These are phyloP conservation scores for Pyronema omphalodes DNA, from an alignment of 495 filamentous ascomycete species.

Conservation along the genomic window DNA sequence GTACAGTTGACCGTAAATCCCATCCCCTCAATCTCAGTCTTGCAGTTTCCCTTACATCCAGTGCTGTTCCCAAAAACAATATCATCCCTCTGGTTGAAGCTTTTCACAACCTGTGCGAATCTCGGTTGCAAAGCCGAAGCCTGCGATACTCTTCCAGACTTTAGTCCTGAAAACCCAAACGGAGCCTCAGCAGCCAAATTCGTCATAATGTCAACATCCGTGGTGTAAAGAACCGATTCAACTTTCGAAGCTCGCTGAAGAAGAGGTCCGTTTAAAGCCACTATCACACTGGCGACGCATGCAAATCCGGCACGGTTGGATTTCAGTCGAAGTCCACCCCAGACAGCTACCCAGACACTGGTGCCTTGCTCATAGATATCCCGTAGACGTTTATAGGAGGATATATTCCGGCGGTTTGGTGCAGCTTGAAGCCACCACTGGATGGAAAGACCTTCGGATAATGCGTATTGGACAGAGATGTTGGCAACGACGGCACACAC, in stretches of 20 bases:
- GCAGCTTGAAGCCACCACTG: constrained; percentile 9
- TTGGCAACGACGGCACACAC: constrained; percentile 7
- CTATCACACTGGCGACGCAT: background rate
- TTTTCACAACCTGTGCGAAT: background rate
- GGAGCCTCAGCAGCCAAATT: background rate
- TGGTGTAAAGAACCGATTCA: background rate
- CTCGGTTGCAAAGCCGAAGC: background rate
- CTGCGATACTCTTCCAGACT: background rate
- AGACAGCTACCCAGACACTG: constrained; percentile 1
- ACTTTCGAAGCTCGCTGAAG: constrained; percentile 5
- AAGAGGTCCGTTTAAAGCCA: constrained; percentile 5
- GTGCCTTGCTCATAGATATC: constrained; percentile 5
- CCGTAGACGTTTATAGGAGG: background rate
- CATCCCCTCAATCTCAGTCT: constrained; percentile 4
- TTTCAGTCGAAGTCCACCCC: background rate
- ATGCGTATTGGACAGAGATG: constrained; percentile 1
- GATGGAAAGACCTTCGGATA: constrained; percentile 6
- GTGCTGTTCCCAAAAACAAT: background rate
- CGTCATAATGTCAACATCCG: constrained; percentile 1
- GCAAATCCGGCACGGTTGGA: constrained; percentile 5
- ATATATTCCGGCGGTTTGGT: background rate
- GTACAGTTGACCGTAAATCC: constrained; percentile 7
- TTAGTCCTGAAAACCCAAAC: constrained; percentile 5
- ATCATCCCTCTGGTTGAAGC: background rate
- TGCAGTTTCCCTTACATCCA: constrained; percentile 4